Evolutionary conservation across 1,284 basidiomycete species (phyloP), one percentile per base, ranked within the genome.

Genomic region (Fomes fomentarius): DNA sequence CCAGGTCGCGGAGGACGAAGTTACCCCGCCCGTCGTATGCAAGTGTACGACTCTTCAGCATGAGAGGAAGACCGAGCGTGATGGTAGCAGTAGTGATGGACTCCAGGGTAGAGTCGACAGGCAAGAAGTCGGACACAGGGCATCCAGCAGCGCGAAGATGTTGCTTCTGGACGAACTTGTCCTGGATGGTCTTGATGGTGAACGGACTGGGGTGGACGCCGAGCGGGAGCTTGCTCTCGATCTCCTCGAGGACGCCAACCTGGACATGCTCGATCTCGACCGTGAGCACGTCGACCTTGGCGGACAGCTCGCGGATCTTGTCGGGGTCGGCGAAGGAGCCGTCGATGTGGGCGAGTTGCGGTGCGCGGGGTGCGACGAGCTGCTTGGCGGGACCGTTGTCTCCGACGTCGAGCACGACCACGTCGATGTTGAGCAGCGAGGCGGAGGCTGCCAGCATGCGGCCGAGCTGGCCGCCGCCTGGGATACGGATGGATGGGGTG

Each of bases 221-320:
- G 39, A 92, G 75, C 10, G 76, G 70, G 9, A 76, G 75, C 30
- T 74, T 73, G 24, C 71, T 66, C 64, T 85, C 79, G 7, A 94
- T 79, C 38, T 85, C 78, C 52, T 88, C 85, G 7, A 99, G 79
- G 1, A 94, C 84, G 22, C 76, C 76, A 6, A 84, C 93, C 65
- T 97, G 87, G 52, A 99, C 95, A 67, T 99, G 96, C 75, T 99
- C 96, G 44, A 99, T 99, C 76, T 99, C 96, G 49, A 97, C 89
- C 0, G 97, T 99, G 50, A 99, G 76, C 35, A 99, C 77, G 66
- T 98, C 93, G 34, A 93, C 94, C 68, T 87, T 85, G 19, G 72
- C 62, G 0, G 94, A 94, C 17, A 99, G 84, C 63, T 91, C 80
- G 41, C 79, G 78, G 64, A 99, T 98, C 71, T 92, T 90, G 21